Percentiles rank a stretch among this genome's conserved stretches.
These are phyloP conservation scores for Triticum timopheevii DNA, from an alignment of 176 grass and related monocot genomes.

Conservation along the genomic window DNA sequence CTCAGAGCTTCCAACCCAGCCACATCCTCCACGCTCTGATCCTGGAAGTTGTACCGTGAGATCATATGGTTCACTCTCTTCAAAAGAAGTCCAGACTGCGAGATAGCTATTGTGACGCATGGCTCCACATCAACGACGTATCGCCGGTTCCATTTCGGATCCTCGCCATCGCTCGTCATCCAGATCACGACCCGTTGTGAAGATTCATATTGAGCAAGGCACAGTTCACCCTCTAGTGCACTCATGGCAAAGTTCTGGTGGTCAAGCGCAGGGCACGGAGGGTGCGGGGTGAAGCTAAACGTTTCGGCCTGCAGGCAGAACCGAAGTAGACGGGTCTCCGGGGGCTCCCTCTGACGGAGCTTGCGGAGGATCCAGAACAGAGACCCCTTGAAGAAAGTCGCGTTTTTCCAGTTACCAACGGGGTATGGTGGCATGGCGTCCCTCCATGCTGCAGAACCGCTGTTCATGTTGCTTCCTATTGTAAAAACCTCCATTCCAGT, in stretches of 20 bases:
- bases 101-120: neutral
- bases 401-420: neutral
- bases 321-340: neutral
- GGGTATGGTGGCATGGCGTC: neutral
- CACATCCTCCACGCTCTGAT: neutral
- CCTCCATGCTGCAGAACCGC: neutral
- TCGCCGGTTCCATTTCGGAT: neutral
- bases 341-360: neutral
- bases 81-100: neutral
- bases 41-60: neutral
- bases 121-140: neutral
- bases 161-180: neutral
- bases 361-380: neutral
- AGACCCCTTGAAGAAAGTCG: neutral
- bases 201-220: neutral
- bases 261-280: neutral
- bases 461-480: neutral
- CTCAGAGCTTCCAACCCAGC: neutral
- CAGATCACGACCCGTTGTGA: neutral
- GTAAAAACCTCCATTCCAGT: neutral
- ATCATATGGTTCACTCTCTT: neutral
- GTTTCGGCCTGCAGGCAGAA: neutral
- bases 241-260: neutral
- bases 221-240: neutral
- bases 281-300: neutral